Conservation (phyloP, 225 moss, liverwort and hornwort genomes). For the Anthoceros angustus region DNA sequence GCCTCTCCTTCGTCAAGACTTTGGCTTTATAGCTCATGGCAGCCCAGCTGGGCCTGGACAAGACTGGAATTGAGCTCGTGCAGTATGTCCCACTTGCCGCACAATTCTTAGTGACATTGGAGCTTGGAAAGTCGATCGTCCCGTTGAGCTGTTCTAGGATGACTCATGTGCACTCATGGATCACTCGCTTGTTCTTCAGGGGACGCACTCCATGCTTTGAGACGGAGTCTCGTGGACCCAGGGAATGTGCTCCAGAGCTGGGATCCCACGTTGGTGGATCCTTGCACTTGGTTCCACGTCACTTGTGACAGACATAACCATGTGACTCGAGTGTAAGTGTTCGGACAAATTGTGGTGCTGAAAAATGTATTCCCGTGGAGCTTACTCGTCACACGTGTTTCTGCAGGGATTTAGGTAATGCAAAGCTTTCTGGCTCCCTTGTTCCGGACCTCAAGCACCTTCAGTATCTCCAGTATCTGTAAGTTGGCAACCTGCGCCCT, state of each 20-base stretch:
- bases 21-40: too few species aligned
- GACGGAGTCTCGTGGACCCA: background rate
- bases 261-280: slow-evolving; percentile 4
- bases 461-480: slow-evolving; percentile 1
- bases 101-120: too few species aligned
- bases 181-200: background rate
- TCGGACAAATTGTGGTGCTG: background rate
- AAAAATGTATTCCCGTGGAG: background rate
- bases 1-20: too few species aligned
- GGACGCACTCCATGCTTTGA: slow-evolving; percentile 1
- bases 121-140: too few species aligned
- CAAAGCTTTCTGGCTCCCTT: background rate
- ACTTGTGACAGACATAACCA: slow-evolving; percentile 1
- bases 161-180: background rate
- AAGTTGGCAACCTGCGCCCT: background rate
- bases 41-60: too few species aligned
- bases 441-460: slow-evolving; percentile 1
- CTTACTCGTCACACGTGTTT: background rate
- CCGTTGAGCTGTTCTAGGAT: too few species aligned
- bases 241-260: background rate
- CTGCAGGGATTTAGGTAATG: background rate
- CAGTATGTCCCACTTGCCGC: too few species aligned
- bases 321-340: slow-evolving; percentile 1
- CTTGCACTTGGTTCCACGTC: slow-evolving; percentile 4
- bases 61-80: too few species aligned